phyloP scores from a whole-genome alignment of 495 filamentous ascomycete genomes.

The Penicillium angulare region DNA sequence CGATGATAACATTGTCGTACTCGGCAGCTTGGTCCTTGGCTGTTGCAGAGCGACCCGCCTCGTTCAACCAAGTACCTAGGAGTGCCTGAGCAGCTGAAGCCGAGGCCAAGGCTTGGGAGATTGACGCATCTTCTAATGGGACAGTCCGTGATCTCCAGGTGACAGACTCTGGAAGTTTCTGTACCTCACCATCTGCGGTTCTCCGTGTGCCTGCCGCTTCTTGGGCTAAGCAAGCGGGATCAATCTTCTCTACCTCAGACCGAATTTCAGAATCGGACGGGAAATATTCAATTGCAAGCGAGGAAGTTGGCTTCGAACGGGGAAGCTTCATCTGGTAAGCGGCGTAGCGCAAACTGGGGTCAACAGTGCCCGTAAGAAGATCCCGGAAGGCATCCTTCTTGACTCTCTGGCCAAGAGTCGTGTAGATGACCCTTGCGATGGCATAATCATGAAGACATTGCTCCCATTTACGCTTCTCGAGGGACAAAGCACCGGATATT shows the following conservation, averaged over 20 bases:
- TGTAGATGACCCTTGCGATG: constrained; percentile 78
- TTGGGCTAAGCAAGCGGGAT: constrained; percentile 65
- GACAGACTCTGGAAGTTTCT: constrained; percentile 70
- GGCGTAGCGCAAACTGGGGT: constrained; percentile 91
- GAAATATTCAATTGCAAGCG: constrained; percentile 75
- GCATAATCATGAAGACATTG: constrained; percentile 72
- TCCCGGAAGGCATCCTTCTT: constrained; percentile 80
- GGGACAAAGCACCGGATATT: constrained; percentile 68
- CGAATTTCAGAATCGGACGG: constrained; percentile 61
- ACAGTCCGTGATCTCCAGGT: constrained; percentile 89
- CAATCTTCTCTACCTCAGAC: constrained; percentile 65
- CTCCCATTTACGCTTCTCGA: constrained; percentile 88
- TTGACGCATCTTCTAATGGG: constrained; percentile 88
- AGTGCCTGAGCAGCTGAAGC: constrained; percentile 53
- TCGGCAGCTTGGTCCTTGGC: constrained; percentile 66
- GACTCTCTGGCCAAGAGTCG: constrained; percentile 59
- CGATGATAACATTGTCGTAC: constrained; percentile 86
- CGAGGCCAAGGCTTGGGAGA: constrained; percentile 68
- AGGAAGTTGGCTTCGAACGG: constrained; percentile 73
- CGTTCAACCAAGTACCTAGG: constrained; percentile 44
- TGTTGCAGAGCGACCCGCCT: constrained; percentile 36
- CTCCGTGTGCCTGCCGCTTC: constrained; percentile 57
- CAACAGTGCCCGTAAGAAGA: constrained; percentile 77
- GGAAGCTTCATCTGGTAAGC: constrained; percentile 88
- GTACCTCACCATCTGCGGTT: constrained; percentile 47